Evolutionary conservation across 495 filamentous ascomycete species (phyloP), one percentile per base, ranked within the genome.

Genomic region (Xylaria grammica): DNA sequence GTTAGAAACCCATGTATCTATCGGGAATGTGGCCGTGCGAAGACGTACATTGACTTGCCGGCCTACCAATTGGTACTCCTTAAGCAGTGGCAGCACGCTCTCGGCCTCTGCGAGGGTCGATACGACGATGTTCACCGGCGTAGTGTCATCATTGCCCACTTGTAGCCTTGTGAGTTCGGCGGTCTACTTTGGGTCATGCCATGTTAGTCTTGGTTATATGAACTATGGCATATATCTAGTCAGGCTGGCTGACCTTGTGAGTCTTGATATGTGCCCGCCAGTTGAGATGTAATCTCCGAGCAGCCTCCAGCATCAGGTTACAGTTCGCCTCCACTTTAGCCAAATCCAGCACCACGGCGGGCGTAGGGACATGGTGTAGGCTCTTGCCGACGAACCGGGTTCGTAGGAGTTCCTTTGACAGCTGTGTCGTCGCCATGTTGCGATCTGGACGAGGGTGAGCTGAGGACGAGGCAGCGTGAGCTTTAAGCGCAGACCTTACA

Each of bases 251-350:
- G 72, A 89, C 91, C 77, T 96, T 97, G 72, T 96, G 93, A 24
- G 91, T 91, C 69, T 96, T 96, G 59, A 95, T 87, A 75, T 97
- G 93, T 6, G 90, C 87, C 59, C 93, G 79, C 78, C 93, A 96
- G 26, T 82, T 84, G 24, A 94, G 79, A 1, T 80, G 81, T 4
- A 94, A 79, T 36, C 72, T 66, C 48, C 81, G 69, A 4, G 84
- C 81, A 0, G 90, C 86, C 53, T 87, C 77, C 15, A 92, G 84
- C 89, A 97, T 94, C 53, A 85, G 78, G 60, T 80, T 74, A 74
- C 92, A 96, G 70, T 96, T 94, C 17, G 79, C 78, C 32, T 82
- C 77, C 32, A 93, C 75, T 50, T 91, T 87, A 27, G 86, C 86
- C 3, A 83, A 66, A 76, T 96, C 91, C 8, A 97, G 72, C 26